Conservation (phyloP, 208 protist species). For the Trichomonas tenax region DNA sequence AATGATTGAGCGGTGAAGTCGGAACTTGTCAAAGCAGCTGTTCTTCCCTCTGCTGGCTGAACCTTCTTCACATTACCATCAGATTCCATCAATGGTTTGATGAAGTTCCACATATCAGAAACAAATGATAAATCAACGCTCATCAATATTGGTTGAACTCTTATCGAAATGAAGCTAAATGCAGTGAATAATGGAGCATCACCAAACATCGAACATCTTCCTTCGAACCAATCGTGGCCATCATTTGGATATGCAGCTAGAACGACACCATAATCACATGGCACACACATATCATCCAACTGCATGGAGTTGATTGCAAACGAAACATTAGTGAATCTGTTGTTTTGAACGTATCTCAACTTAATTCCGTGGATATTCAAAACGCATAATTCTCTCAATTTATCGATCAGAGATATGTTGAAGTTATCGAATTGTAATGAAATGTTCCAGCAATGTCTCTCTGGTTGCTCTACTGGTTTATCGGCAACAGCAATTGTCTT, state of each 20-base stretch:
- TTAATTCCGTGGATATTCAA: neutral
- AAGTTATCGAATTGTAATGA: neutral
- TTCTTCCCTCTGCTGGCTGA: neutral
- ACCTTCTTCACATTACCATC: neutral
- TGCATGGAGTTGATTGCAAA: neutral
- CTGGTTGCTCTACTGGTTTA: neutral
- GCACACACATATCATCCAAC: neutral
- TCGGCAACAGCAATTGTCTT: neutral
- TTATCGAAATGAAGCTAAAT: neutral
- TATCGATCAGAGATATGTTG: neutral
- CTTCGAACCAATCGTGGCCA: neutral
- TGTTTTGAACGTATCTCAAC: neutral
- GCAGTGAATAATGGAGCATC: neutral
- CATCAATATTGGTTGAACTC: neutral
- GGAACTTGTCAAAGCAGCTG: neutral
- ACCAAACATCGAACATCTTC: neutral
- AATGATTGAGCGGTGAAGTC: neutral
- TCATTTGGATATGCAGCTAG: neutral
- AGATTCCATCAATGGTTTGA: neutral
- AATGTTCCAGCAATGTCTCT: neutral
- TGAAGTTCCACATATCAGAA: constrained; percentile 3
- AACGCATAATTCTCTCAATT: neutral
- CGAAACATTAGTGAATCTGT: neutral
- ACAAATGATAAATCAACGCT: neutral
- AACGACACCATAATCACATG: neutral